phyloP scores from a whole-genome alignment of 257 asterid species.

The Solanum bulbocastanum region DNA sequence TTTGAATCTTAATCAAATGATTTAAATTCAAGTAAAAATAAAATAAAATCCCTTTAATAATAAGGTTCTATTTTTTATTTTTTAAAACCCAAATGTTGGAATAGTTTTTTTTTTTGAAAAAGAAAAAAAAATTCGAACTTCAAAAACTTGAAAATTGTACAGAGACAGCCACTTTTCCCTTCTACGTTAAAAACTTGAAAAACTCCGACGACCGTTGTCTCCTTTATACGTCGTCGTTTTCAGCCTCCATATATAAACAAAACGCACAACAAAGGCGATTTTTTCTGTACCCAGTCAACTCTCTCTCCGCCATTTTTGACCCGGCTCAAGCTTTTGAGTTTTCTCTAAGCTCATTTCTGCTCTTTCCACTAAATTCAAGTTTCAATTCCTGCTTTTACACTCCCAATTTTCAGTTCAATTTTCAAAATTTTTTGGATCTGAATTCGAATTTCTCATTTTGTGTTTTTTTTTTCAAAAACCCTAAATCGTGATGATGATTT shows the following conservation, averaged over 20 bases:
- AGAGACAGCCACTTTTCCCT: not conserved
- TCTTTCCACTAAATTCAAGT: not conserved
- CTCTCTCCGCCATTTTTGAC: constrained; percentile 30
- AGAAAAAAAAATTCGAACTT: not conserved
- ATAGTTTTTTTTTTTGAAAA: not conserved
- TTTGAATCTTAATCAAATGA: not conserved
- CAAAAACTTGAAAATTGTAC: not conserved
- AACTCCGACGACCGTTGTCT: constrained; percentile 16
- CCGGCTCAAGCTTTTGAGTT: not conserved
- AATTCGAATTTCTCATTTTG: not conserved
- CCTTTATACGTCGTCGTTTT: constrained; percentile 7
- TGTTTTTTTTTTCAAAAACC: not conserved
- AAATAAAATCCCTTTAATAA: not conserved
- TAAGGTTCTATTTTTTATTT: not conserved
- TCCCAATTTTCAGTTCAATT: not conserved
- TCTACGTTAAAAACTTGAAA: not conserved
- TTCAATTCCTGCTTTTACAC: not conserved
- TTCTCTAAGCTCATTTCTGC: not conserved
- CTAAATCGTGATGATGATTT: not conserved
- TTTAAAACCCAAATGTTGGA: not conserved
- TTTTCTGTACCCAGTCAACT: constrained; percentile 14
- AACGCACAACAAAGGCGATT: constrained; percentile 4
- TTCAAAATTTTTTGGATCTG: constrained; percentile 2
- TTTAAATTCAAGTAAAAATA: not conserved
- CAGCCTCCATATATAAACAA: not conserved